A percentile compares a stretch with the other conserved stretches of the same genome.
These are phyloP conservation scores for Apium graveolens DNA, from an alignment of 129 eudicot genomes.

Conservation along the genomic window DNA sequence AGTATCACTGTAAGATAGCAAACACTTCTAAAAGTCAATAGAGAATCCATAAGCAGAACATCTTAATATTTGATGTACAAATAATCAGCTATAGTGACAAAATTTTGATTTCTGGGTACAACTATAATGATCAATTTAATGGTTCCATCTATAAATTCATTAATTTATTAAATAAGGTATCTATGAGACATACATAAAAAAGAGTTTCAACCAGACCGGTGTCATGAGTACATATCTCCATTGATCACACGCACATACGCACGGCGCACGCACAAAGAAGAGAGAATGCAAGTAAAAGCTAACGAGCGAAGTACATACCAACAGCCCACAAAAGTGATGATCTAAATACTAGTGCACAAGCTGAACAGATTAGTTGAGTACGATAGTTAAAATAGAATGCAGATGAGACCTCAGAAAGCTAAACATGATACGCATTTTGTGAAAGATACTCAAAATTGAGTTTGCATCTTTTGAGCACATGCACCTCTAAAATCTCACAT, in stretches of 20 bases:
- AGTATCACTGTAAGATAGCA: neutral
- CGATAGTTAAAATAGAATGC: neutral
- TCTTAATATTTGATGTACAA: neutral
- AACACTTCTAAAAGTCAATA: neutral
- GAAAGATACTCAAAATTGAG: neutral
- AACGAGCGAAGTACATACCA: neutral
- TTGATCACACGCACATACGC: neutral
- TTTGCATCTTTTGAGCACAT: neutral
- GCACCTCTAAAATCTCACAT: neutral
- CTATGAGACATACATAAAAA: too few species aligned
- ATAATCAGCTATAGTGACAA: neutral
- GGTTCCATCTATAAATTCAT: neutral
- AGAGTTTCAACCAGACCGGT: too few species aligned
- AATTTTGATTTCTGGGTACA: too few species aligned
- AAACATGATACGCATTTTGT: neutral
- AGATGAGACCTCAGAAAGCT: neutral
- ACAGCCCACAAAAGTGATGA: neutral
- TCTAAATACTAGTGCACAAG: neutral
- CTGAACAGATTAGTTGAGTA: neutral
- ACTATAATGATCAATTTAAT: neutral
- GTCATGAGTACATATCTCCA: neutral
- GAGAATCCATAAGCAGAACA: neutral
- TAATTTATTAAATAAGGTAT: neutral
- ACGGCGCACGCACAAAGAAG: neutral
- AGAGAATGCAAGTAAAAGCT: neutral